Base-by-base conservation (phyloP, 129 eudicot species). In the Lonicera japonica region DNA sequence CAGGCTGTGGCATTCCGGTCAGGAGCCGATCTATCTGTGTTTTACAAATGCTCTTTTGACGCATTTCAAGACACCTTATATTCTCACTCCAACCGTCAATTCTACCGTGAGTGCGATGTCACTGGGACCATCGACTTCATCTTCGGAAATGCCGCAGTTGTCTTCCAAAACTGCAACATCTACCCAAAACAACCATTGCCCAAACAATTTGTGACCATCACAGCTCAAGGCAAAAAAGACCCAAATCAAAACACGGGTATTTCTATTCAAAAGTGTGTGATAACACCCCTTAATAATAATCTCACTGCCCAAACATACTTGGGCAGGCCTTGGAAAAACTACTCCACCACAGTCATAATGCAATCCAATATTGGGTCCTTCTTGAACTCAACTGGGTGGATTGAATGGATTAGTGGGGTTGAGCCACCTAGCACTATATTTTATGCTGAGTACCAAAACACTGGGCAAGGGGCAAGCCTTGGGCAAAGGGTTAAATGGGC, bases 41-140 rank as follows among this genome's bases (percentile, higher is more conserved):
- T 69, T 72, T 86, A 80, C 69, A 66, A 75, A 25, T 90, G 97
- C 69, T 68, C 83, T 0, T 83, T 90, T 16, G 77, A 78, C 0
- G 95, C 82, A 1, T 90, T 57, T 23, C 97, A 86, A 67, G 97
- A 90, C 79, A 90, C 97, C 0, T 92, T 90, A 54, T 90, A 90
- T 23, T 69, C 83, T 13, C 85, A 86, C 75, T 80, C 89, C 29
- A 78, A 86, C 55, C 91, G 97, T 6, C 97, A 90, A 34, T 86
- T 90, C 67, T 90, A 86, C 53, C 83, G 82, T 1, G 89, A 86
- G 0, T 86, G 97, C 51, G 84, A 79, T 63, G 69, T 90, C 19
- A 75, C 75, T 0, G 97, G 97, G 20, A 90, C 97, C 50, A 68
- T 90, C 45, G 95, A 90, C 69, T 90, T 90, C 76, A 90, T 90